Percentiles rank a stretch among this genome's conserved stretches.
These are phyloP conservation scores for Microcyclospora tardicrescens DNA, from an alignment of 2,329 filamentous ascomycete genomes.

Conservation along the genomic window DNA sequence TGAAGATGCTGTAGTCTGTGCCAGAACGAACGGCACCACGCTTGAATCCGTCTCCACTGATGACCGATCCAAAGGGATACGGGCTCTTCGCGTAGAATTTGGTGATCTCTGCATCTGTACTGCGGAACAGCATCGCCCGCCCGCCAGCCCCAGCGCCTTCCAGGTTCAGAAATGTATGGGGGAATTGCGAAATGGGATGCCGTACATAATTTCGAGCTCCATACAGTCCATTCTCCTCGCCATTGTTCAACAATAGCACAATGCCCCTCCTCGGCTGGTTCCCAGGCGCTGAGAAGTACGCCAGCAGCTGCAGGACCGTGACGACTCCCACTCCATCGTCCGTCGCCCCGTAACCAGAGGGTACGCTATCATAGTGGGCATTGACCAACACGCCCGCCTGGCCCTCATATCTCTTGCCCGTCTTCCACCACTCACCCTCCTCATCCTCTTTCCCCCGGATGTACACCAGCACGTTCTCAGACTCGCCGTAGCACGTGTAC, in stretches of 20 bases:
- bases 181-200: constrained; percentile 65
- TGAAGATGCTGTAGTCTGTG: constrained; percentile 81
- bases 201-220: constrained; percentile 76
- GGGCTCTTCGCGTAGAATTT: constrained; percentile 57
- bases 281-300: constrained; percentile 60
- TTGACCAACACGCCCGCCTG: constrained; percentile 75
- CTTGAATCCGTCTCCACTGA: constrained; percentile 75
- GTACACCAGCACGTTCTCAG: constrained; percentile 83
- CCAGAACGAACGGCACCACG: constrained; percentile 65
- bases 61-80: constrained; percentile 71
- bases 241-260: constrained; percentile 82
- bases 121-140: constrained; percentile 73
- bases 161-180: constrained; percentile 83
- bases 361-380: constrained; percentile 88
- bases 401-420: constrained; percentile 25
- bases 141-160: constrained; percentile 91
- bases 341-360: constrained; percentile 83
- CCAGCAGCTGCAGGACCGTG: constrained; percentile 72
- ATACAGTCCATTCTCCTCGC: constrained; percentile 84
- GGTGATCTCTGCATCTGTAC: constrained; percentile 76
- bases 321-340: constrained; percentile 87
- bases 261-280: constrained; percentile 68
- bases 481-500: constrained; percentile 65
- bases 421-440: constrained; percentile 59
- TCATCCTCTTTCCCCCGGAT: constrained; percentile 67